These are phyloP conservation scores for Cymbopogon flexuosus DNA, from an alignment of 202 grass and related monocot species.

Conservation along the genomic window DNA sequence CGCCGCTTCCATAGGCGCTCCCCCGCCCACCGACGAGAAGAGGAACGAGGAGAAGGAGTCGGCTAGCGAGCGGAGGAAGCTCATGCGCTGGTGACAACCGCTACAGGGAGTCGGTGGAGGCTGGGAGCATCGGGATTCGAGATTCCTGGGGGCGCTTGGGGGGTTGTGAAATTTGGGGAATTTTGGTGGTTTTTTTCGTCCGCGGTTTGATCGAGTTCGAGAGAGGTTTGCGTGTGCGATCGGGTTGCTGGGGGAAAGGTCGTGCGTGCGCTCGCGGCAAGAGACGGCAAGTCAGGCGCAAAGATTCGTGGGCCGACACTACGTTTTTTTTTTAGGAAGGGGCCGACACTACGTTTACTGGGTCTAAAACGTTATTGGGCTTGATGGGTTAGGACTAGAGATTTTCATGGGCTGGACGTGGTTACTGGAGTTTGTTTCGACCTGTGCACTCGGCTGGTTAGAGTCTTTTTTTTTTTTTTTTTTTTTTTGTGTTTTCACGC, in stretches of 20 bases:
- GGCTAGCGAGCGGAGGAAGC: slow-evolving; percentile 49
- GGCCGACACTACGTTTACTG: too few species aligned
- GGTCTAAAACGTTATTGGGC: too few species aligned
- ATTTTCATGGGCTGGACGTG: too few species aligned
- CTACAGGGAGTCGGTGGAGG: background rate
- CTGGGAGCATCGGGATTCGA: slow-evolving; percentile 26
- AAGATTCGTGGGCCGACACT: background rate
- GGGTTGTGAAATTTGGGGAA: background rate
- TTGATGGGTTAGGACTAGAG: too few species aligned
- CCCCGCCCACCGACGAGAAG: background rate
- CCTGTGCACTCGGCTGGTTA: too few species aligned
- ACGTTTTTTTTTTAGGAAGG: too few species aligned
- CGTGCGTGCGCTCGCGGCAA: slow-evolving; percentile 1
- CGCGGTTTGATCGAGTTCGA: slow-evolving; percentile 12
- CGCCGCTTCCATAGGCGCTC: slow-evolving; percentile 33
- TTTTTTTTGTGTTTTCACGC: too few species aligned
- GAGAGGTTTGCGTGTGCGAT: slow-evolving; percentile 27
- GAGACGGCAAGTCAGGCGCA: background rate
- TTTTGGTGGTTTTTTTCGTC: background rate
- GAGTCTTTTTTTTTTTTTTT: too few species aligned
- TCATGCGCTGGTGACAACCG: slow-evolving; percentile 44
- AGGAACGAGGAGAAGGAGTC: slow-evolving; percentile 58
- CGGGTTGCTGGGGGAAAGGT: slow-evolving; percentile 7
- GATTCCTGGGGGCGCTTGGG: background rate
- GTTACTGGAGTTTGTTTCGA: too few species aligned